These are phyloP conservation scores for Debaryomycetaceae sp. DNA, from an alignment of 1,139 yeast genomes.

Conservation along the genomic window DNA sequence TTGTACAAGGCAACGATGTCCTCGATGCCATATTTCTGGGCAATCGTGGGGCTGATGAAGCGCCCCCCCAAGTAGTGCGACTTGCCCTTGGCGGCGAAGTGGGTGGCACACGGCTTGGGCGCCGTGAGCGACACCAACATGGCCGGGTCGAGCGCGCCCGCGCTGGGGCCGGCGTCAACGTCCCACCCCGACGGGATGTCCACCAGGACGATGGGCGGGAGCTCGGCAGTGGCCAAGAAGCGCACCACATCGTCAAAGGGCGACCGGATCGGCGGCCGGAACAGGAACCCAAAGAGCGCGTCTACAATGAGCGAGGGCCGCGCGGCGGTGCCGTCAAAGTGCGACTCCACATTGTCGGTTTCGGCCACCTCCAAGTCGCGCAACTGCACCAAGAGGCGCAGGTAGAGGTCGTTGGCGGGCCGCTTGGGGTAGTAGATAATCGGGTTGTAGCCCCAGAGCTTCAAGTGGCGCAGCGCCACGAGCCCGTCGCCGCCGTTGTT, in stretches of 20 bases:
- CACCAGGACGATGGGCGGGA: conserved; percentile 65
- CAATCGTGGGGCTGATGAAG: conserved; percentile 63
- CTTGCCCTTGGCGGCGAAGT: conserved; percentile 30
- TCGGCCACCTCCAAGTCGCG: conserved; percentile 49
- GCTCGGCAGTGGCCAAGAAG: conserved; percentile 32
- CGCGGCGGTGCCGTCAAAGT: conserved; percentile 3
- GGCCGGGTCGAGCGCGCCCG: conserved; percentile 47
- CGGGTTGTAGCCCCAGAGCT: conserved; percentile 71
- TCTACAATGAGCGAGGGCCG: conserved; percentile 52
- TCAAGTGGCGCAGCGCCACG: conserved; percentile 89
- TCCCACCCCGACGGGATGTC: conserved; percentile 98
- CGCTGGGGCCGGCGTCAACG: conserved; percentile 76
- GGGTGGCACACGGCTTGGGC: conserved; percentile 79
- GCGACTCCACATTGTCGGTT: conserved; percentile 14
- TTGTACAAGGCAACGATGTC: conserved; percentile 29
- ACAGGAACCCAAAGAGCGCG: conserved; percentile 89
- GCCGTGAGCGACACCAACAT: conserved; percentile 83
- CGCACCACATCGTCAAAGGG: conserved; percentile 66
- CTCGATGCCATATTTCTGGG: conserved; percentile 66
- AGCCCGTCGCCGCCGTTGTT: conserved; percentile 97
- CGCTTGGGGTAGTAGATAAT: conserved; percentile 64
- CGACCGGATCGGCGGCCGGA: conserved; percentile 79
- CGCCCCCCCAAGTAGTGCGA: conserved; percentile 88
- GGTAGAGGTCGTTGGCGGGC: conserved; percentile 39
- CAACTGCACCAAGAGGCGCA: conserved; percentile 54